Percentiles rank a stretch among this genome's conserved stretches.
phyloP scores from a whole-genome alignment of 371 early-diverging fungal species.

The Mortierella sp. region DNA sequence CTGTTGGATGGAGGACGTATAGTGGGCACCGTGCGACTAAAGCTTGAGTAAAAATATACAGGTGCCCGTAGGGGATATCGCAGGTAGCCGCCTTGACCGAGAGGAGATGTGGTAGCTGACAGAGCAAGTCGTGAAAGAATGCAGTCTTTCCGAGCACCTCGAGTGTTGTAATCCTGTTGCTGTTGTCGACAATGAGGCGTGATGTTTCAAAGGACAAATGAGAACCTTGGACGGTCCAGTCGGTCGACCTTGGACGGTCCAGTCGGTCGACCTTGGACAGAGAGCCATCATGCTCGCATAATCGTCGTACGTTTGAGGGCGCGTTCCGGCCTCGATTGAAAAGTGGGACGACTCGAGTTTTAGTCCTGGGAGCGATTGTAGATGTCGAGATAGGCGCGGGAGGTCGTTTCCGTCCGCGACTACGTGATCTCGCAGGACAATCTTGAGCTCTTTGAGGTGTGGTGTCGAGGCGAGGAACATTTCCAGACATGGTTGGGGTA shows the following conservation, averaged over 20 bases:
- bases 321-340: background rate
- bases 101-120: background rate
- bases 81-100: background rate
- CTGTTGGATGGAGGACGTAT: background rate
- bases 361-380: background rate
- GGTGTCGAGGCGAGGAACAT: background rate
- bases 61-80: background rate
- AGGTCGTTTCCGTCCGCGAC: background rate
- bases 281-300: background rate
- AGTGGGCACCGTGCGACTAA: background rate
- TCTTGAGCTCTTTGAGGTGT: background rate
- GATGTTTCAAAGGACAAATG: conserved; percentile 5
- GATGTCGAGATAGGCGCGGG: background rate
- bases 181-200: background rate
- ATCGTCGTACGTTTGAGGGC: background rate
- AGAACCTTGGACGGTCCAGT: background rate
- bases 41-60: background rate
- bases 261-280: background rate
- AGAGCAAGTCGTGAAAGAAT: background rate
- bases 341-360: background rate
- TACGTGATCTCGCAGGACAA: background rate
- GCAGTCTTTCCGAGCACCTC: background rate
- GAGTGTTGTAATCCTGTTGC: background rate
- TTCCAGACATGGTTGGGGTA: conserved; percentile 4
- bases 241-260: no score